A percentile compares a stretch with the other conserved stretches of the same genome.
phyloP scores from a whole-genome alignment of 306 rosid species.

The Neltuma alba region DNA sequence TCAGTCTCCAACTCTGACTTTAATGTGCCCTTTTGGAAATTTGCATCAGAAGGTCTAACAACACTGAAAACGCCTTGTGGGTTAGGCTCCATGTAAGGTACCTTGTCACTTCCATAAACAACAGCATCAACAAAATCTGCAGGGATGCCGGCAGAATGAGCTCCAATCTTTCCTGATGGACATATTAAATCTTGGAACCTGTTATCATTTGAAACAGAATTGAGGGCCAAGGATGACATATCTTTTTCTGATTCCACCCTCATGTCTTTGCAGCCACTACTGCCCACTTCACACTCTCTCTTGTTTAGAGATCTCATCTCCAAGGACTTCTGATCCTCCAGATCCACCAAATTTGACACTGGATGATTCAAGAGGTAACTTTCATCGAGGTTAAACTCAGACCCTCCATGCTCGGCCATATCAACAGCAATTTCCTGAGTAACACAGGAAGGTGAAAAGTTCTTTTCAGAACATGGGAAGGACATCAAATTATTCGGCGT shows the following conservation, averaged over 20 bases:
- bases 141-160: constrained; percentile 55
- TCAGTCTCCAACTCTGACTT: constrained; percentile 44
- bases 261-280: constrained; percentile 56
- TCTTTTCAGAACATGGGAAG: constrained; percentile 51
- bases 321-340: constrained; percentile 49
- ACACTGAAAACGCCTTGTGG: constrained; percentile 41
- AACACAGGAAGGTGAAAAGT: constrained; percentile 45
- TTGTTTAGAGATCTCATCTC: constrained; percentile 45
- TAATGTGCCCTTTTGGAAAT: constrained; percentile 42
- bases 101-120: constrained; percentile 47
- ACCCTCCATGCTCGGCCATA: constrained; percentile 56
- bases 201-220: constrained; percentile 35
- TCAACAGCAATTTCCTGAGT: constrained; percentile 55
- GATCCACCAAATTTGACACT: constrained; percentile 47
- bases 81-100: constrained; percentile 34
- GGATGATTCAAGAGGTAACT: constrained; percentile 52
- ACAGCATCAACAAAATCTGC: constrained; percentile 49
- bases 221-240: constrained; percentile 33
- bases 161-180: constrained; percentile 49
- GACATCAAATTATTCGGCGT: constrained; percentile 48
- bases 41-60: constrained; percentile 45
- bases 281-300: constrained; percentile 51
- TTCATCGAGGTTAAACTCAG: constrained; percentile 50
- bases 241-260: constrained; percentile 40
- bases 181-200: constrained; percentile 31